Evolutionary conservation across 2,329 filamentous ascomycete genomes (phyloP), one percentile per base, ranked within the genome.

Genomic region (Beauveria pseudobassiana): DNA sequence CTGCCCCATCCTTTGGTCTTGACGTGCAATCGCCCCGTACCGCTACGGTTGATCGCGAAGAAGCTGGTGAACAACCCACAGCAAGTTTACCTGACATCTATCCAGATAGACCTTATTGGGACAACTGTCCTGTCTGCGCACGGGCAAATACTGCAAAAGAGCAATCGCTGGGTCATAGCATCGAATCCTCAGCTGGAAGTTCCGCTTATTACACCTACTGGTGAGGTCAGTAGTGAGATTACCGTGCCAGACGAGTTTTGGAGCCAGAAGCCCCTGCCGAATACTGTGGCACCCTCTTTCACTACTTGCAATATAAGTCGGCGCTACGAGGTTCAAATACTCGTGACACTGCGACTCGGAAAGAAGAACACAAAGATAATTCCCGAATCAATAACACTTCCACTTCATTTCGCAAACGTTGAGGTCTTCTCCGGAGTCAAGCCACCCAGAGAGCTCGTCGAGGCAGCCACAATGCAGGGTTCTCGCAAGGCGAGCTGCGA

Each of bases 361-460:
- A 82, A 82, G 34, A 71, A 73, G 34, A 67, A 68, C 28, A 69
- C 71, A 4, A 62, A 68, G 34, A 66, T 68, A 45, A 68, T 74
- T 18, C 82, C 87, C n/a, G 90, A 96, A 75, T 81, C 87, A 57
- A 85, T 96, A 40, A 83, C 89, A 61, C 81, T 96, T 3, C 91
- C 93, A 5, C 79, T 99, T 20, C 83, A 88, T 64, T 87, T 98
- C 69, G 85, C 87, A 52, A 73, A 77, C 40, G 82, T 96, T 56
- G 83, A 91, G 61, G 85, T 99, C 18, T 98, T 84, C 73, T 96
- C 93, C 1, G 95, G 95, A 67, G 92, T 98, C 66, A 82, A 84
- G 24, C 93, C 95, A 14, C 92, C 93, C 1, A 76, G 84, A 24
- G 86, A 88, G 53, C 85, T 98, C 6, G 77, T 96, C 22, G 81